These are phyloP conservation scores for Diospyros lotus DNA, from an alignment of 148 eudicot species.

Conservation along the genomic window DNA sequence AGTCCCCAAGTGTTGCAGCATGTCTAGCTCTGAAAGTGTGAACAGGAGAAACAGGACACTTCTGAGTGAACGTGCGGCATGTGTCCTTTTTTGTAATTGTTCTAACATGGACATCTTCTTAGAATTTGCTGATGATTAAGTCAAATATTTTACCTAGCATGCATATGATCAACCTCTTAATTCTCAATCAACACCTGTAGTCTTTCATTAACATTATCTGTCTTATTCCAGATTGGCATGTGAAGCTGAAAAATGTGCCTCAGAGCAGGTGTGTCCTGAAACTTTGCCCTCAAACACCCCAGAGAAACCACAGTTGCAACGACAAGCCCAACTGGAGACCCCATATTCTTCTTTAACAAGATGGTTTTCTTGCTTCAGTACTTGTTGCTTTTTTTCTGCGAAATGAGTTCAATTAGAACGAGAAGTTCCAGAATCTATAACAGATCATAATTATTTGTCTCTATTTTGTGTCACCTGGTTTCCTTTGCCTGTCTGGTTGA, in stretches of 20 bases:
- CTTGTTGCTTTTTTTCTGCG: neutral
- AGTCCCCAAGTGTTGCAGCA: too few relatives aligned
- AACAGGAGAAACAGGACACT: too few relatives aligned
- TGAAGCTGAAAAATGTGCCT: conserved; percentile 18
- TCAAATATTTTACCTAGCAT: neutral
- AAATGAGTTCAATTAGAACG: neutral
- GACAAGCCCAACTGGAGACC: conserved; percentile 5
- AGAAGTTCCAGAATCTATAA: neutral
- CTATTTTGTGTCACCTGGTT: neutral
- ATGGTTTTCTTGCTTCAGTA: conserved; percentile 28
- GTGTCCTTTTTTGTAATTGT: too few relatives aligned
- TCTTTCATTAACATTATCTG: conserved; percentile 2
- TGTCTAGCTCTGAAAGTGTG: too few relatives aligned
- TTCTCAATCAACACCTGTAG: neutral
- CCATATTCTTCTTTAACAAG: conserved; percentile 8
- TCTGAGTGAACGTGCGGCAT: too few relatives aligned
- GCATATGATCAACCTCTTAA: neutral
- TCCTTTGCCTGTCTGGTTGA: neutral
- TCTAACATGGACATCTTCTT: too few relatives aligned
- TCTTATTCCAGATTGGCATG: conserved; percentile 28
- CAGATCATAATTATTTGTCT: neutral
- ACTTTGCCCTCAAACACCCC: neutral
- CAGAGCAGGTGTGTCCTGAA: conserved; percentile 14
- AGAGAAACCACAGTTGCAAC: conserved; percentile 16
- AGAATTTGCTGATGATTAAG: too few relatives aligned